phyloP scores from a whole-genome alignment of 163 green algal genomes.

The Chloromonas sp. region DNA sequence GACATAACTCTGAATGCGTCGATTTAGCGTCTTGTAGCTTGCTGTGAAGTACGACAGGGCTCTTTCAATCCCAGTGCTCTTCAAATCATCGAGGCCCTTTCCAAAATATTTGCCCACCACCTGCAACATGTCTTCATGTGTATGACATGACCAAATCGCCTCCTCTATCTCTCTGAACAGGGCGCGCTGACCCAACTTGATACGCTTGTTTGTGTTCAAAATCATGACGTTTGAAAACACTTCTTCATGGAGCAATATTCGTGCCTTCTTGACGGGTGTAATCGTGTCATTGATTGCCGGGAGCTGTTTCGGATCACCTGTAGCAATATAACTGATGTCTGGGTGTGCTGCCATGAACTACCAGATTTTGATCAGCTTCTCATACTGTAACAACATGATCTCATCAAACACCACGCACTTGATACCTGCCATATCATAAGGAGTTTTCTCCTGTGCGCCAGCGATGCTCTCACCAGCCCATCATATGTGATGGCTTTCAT shows the following conservation, averaged over 20 bases:
- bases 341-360: slow-evolving; percentile 1
- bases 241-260: neutral
- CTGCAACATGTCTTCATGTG: neutral
- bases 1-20: neutral
- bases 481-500: neutral
- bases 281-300: neutral
- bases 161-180: neutral
- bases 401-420: neutral
- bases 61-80: neutral
- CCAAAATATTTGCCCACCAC: neutral
- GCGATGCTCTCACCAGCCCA: too few relatives aligned
- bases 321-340: neutral
- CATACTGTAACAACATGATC: too few relatives aligned
- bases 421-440: slow-evolving; percentile 1
- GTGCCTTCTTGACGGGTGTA: neutral
- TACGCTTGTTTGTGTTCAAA: too few relatives aligned
- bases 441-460: neutral
- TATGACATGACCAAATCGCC: neutral
- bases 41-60: neutral
- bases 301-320: neutral
- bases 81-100: neutral
- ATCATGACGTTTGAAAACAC: neutral
- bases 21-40: slow-evolving; percentile 1
- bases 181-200: too few relatives aligned
- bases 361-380: neutral